Evolutionary conservation across 441 rosid species (phyloP), one percentile per base, ranked within the genome.

Genomic region (Cnidoscolus chayamansa): DNA sequence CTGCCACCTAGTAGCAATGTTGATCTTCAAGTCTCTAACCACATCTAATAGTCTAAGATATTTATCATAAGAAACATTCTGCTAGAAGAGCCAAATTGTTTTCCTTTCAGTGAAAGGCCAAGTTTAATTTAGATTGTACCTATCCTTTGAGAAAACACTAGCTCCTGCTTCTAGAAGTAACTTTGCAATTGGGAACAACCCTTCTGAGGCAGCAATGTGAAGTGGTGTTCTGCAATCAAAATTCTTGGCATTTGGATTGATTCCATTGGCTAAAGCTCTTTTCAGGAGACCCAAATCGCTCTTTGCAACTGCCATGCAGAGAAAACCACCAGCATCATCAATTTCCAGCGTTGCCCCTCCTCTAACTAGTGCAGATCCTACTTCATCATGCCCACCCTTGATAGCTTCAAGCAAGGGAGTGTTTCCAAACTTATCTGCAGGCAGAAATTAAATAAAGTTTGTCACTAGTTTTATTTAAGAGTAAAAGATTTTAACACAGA

Each of bases 181-280:
- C 67, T 73, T 81, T 63, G 91, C 92, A 67, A 83, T 79, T 40
- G 82, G 62, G 75, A 80, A 79, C 9, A 83, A 72, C n/a, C 96
- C 96, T 81, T 88, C 92, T 13, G 98, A 86, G 32, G 91, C 88
- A 79, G 97, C 98, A 9, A 91, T 63, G 55, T 89, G 96, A 77
- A 90, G 91, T 71, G 97, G 87, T 20, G 98, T 86, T 75, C 94
- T 81, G 62, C 77, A 78, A 76, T 93, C 96, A 77, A 86, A 90
- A 74, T 84, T 87, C 77, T 80, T 90, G 35, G 93, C 82, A 70
- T 85, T 90, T 7, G 97, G 95, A 79, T 90, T 89, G 0, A 86
- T 80, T 30, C 97, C 97, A 59, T 80, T 76, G 10, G 55, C 77
- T 58, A 93, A 73, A 76, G 87, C 78, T 61, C 95, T 82, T 71